Evolutionary conservation across 768 basidiomycete genomes (phyloP).

Genomic region (Boletus pseudo-olivaceus): DNA sequence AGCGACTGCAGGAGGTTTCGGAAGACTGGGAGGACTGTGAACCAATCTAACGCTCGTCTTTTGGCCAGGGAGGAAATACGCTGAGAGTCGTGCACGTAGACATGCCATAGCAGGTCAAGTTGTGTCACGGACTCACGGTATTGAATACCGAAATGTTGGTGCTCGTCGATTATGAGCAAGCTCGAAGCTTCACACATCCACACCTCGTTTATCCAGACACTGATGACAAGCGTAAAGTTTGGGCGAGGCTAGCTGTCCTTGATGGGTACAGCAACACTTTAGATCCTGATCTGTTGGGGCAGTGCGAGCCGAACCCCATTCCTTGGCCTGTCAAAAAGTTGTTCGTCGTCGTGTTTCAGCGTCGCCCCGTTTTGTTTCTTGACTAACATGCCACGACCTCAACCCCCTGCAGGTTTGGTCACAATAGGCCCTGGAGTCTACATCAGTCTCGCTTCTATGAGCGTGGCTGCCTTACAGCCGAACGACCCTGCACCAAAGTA

Average conservation of each 20-base stretch:
- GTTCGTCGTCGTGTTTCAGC: too few relatives aligned
- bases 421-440: slow-evolving; percentile 15
- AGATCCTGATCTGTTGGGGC: not conserved
- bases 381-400: slow-evolving; percentile 9
- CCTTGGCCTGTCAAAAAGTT: not conserved
- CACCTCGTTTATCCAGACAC: not conserved
- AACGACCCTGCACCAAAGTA: slow-evolving; percentile 20
- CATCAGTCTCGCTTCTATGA: slow-evolving; percentile 3
- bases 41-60: slow-evolving; percentile 2
- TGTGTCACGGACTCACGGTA: too few relatives aligned
- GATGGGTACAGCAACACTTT: not conserved
- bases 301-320: not conserved
- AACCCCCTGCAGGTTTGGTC: slow-evolving; percentile 17
- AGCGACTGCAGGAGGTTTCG: slow-evolving; percentile 41
- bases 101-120: not conserved
- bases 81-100: not conserved
- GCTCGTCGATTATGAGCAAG: not conserved
- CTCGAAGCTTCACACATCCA: not conserved
- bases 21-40: slow-evolving; percentile 36
- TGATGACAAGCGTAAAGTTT: not conserved
- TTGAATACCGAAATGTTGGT: not conserved
- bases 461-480: not conserved
- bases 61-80: not conserved
- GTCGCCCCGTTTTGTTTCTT: not conserved
- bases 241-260: not conserved